Evolutionary conservation across 305 asterid species (phyloP), one percentile per base, ranked within the genome.

Genomic region (Fraxinus dipetala): DNA sequence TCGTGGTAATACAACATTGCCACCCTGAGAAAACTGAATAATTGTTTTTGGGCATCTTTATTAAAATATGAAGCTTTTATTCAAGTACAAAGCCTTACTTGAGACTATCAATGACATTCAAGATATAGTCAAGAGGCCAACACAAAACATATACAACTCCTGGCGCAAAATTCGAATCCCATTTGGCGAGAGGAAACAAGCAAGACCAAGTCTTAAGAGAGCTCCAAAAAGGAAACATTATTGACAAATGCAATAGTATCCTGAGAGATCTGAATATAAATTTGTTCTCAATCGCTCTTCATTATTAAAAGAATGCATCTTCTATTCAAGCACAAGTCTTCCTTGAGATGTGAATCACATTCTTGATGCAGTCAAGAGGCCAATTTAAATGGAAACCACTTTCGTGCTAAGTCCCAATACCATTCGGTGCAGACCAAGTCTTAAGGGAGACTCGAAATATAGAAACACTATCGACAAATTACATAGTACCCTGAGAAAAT

Each of bases 1-100:
- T 22, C 83, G 78, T 48, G 82, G 83, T 79, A 80, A 43, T 43
- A 80, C 82, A 45, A 79, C 59, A 79, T 48, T 72, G 72, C 78
- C 83, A 81, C 81, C 89, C 63, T 82, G 80, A 82, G 73, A 79
- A 83, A 78, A 70, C 79, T 70, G 80, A 85, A 72, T 70, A 73
- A 84, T 56, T 43, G 77, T 78, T 79, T 84, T 73, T 24, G 67
- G 45, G 75, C 82, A 80, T 28, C 83, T 80, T 30, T 26, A 56
- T 70, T 70, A 56, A 56, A 38, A 36, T 28, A 67, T 28, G 79
- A 81, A 69, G 18, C 14, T 75, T 56, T 80, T 78, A 80, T 79
- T 84, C 86, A 80, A 80, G 85, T 80, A 82, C 77, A 76, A 13
- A 70, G 79, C 80, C 83, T 73, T 75, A 84, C 84, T 43, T 81